Evolutionary conservation across 2,329 filamentous ascomycete genomes (phyloP).

Genomic region (Alternaria atra): DNA sequence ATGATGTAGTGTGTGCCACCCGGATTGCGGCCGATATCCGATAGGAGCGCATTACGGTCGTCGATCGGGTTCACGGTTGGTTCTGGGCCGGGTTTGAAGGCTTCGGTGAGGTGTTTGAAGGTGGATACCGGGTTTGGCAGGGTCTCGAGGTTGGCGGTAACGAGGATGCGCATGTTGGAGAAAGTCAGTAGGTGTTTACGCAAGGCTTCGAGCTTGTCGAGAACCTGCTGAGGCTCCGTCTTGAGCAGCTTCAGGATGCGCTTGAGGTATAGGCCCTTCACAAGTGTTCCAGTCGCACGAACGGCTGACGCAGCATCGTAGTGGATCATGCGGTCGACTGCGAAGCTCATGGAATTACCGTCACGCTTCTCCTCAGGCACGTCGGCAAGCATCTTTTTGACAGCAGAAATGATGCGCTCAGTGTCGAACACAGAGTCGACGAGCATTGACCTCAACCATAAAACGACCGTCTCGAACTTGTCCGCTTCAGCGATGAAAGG

Average conservation of each 20-base stretch:
- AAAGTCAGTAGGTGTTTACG: constrained; percentile 80
- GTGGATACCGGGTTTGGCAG: constrained; percentile 78
- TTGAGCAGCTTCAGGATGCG: constrained; percentile 82
- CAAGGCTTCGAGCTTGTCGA: constrained; percentile 80
- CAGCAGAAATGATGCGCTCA: constrained; percentile 66
- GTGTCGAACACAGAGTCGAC: constrained; percentile 90
- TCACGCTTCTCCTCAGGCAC: constrained; percentile 92
- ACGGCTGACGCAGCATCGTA: constrained; percentile 78
- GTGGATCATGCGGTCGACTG: constrained; percentile 79
- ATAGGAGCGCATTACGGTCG: constrained; percentile 75
- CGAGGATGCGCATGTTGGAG: constrained; percentile 84
- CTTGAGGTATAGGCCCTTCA: constrained; percentile 87
- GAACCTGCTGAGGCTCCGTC: constrained; percentile 76
- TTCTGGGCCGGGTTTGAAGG: constrained; percentile 58
- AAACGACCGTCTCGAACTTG: constrained; percentile 83
- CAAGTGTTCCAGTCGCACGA: constrained; percentile 81
- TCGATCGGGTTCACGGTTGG: constrained; percentile 74
- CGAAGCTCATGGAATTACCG: constrained; percentile 72
- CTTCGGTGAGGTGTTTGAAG: constrained; percentile 71
- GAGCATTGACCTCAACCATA: constrained; percentile 86
- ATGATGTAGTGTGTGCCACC: constrained; percentile 81
- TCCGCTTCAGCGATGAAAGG: constrained; percentile 86
- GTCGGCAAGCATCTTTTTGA: constrained; percentile 87
- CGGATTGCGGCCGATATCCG: constrained; percentile 75
- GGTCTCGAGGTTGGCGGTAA: constrained; percentile 81